Evolutionary conservation across 345 rosid species (phyloP).

Genomic region (Corymbia maculata): DNA sequence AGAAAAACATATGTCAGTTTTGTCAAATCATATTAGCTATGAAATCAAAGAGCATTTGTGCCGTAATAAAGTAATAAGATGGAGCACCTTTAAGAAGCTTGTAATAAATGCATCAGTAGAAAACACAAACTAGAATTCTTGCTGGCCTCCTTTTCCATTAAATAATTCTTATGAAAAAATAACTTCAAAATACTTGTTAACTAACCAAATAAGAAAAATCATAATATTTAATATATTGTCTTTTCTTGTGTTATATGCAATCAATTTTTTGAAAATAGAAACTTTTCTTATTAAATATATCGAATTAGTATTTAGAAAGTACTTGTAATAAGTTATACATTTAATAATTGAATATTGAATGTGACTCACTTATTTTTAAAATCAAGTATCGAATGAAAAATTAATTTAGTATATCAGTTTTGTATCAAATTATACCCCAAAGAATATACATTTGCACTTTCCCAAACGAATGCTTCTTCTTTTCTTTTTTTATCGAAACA

Average conservation of each 20-base stretch:
- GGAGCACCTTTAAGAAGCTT: not conserved
- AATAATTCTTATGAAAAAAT: not conserved
- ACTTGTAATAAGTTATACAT: not conserved
- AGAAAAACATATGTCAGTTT: not conserved
- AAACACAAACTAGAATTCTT: not conserved
- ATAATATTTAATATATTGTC: not conserved
- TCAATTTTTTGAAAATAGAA: no score
- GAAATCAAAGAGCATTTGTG: not conserved
- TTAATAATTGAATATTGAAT: not conserved
- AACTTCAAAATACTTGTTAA: not conserved
- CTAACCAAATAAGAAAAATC: not conserved
- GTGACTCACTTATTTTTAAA: not conserved
- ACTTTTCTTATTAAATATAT: not conserved
- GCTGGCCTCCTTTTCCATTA: not conserved
- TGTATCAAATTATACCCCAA: not conserved
- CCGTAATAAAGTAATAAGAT: not conserved
- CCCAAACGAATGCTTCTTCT: not conserved
- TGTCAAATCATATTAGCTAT: not conserved
- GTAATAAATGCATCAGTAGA: not conserved
- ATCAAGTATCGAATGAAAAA: not conserved
- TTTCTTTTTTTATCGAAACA: not conserved
- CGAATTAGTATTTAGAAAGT: not conserved
- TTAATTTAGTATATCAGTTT: not conserved
- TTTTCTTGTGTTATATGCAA: not conserved
- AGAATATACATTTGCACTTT: not conserved